These are phyloP conservation scores for Colletotrichum aenigma DNA, from an alignment of 2,329 filamentous ascomycete genomes.

Conservation along the genomic window DNA sequence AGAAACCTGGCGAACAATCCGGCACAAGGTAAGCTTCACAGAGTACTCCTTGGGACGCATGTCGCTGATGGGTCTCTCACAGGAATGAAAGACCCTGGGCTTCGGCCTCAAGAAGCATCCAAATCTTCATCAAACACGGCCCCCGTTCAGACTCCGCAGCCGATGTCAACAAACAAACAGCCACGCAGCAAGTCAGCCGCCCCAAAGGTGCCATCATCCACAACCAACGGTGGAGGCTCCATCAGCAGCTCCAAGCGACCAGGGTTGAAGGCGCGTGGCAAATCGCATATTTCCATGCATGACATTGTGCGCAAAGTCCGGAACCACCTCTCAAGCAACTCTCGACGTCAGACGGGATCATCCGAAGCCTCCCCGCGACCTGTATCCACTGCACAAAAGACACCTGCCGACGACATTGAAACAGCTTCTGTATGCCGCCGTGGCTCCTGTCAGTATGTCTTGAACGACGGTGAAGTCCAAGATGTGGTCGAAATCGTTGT, in stretches of 20 bases:
- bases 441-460: neutral
- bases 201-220: neutral
- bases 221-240: neutral
- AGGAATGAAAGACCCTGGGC: neutral
- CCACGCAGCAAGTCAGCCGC: neutral
- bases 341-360: neutral
- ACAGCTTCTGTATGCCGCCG: neutral
- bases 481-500: conserved; percentile 6
- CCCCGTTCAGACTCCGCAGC: neutral
- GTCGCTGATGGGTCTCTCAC: neutral
- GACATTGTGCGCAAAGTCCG: neutral
- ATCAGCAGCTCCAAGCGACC: neutral
- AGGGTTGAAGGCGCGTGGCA: neutral
- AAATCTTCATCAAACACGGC: neutral
- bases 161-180: neutral
- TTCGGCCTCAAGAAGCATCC: neutral
- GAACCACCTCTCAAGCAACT: neutral
- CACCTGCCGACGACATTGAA: neutral
- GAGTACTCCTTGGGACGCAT: neutral
- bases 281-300: neutral
- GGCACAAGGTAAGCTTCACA: neutral
- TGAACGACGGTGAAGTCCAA: conserved; percentile 1
- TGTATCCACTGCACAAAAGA: neutral
- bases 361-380: neutral
- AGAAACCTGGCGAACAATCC: neutral